Evolutionary conservation across 345 rosid genomes (phyloP).

Genomic region (Corchorus capsularis): DNA sequence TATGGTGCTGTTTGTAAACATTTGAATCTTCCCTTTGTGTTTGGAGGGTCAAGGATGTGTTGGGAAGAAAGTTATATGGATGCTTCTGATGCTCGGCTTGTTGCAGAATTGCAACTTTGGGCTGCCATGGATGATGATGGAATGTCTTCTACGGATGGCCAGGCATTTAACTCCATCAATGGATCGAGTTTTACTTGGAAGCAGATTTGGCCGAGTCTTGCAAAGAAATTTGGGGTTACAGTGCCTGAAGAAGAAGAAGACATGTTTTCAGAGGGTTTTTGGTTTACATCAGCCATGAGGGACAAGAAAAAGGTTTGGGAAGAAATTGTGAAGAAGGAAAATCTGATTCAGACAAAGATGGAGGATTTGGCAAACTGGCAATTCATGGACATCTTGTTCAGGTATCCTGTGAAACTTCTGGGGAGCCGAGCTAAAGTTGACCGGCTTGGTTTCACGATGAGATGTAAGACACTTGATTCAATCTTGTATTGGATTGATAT

Average conservation of each 20-base stretch:
- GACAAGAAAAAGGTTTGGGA: conserved; percentile 60
- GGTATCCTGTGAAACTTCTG: conserved; percentile 69
- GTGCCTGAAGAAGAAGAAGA: conserved; percentile 36
- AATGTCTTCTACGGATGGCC: conserved; percentile 41
- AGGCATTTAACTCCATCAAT: conserved; percentile 71
- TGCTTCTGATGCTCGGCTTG: conserved; percentile 68
- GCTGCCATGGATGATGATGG: conserved; percentile 55
- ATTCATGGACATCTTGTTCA: conserved; percentile 68
- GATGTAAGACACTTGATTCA: conserved; percentile 48
- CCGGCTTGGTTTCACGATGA: conserved; percentile 59
- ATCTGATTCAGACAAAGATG: conserved; percentile 51
- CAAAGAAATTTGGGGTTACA: conserved; percentile 53
- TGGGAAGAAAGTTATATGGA: conserved; percentile 90
- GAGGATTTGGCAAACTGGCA: conserved; percentile 84
- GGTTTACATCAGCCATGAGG: conserved; percentile 49
- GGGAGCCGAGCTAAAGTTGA: conserved; percentile 72
- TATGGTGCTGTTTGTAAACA: conserved; percentile 70
- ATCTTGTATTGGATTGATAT: conserved; percentile 73
- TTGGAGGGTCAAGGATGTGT: conserved; percentile 79
- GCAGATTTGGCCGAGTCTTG: conserved; percentile 74
- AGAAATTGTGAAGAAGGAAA: conserved; percentile 59
- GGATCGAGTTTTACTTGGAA: conserved; percentile 79
- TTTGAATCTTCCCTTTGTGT: conserved; percentile 71
- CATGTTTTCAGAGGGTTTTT: conserved; percentile 49
- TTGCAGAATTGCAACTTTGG: conserved; percentile 83